Evolutionary conservation across 2,329 filamentous ascomycete species (phyloP), one percentile per base, ranked within the genome.

Genomic region (Alternaria solani): DNA sequence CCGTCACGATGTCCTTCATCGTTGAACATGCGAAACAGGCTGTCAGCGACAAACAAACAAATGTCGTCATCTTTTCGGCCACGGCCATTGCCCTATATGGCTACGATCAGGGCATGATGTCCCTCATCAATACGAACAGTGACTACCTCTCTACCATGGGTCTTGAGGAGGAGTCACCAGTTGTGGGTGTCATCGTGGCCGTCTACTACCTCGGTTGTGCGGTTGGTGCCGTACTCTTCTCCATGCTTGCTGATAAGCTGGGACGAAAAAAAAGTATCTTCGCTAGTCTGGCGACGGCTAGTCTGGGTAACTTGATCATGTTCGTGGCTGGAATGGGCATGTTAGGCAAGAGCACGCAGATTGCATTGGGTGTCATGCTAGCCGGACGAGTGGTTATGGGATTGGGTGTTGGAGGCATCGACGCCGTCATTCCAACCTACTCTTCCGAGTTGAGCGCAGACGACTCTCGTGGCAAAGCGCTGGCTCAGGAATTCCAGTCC

Each of bases 121-220:
- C 79, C 51, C 73, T 86, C 38, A 84, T 86, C 75, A 86, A 86
- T 66, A 86, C 84, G 1, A 86, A 86, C 63, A 65, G 81, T 49
- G 62, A 83, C 64, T 89, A 89, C 66, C 82, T 89, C 1, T 61
- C 72, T 7, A 88, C 85, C 30, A 88, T 89, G 86, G 81, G 81
- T 48, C 85, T 89, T 36, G 59, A 67, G 7, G 78, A 79, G 63
- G 79, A 83, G 32, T 82, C 81, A 5, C 81, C 85, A 1, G 67
- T 88, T 23, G 85, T 88, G 36, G 86, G 87, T 55, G 79, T 87
- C 56, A 86, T 88, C 55, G 86, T 89, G 16, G 84, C 85, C 3
- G 80, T 88, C 30, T 89, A 88, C 78, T 89, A 89, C 65, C 82
- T 89, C 6, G 86, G 86, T n/a, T 88, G 86, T 65, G 81, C 86